Percentiles rank a stretch among this genome's conserved stretches.
phyloP scores from a whole-genome alignment of 1,284 basidiomycete species.

The Microbotryum lychnidis-dioicae region DNA sequence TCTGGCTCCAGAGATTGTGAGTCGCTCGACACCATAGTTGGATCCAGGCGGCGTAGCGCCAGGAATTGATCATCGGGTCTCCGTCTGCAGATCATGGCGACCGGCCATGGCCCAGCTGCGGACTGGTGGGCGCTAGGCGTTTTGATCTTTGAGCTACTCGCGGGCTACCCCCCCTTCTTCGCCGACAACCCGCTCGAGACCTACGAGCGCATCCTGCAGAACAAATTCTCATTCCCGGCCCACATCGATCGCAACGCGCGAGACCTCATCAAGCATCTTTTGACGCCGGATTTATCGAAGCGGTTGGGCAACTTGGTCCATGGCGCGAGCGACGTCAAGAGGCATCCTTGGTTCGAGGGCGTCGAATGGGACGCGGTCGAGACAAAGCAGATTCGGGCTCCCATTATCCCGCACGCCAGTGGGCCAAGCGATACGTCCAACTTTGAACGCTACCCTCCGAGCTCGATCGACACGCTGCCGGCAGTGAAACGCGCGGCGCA shows the following conservation, averaged over 20 bases:
- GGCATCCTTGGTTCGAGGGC: conserved; percentile 37
- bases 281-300: conserved; percentile 34
- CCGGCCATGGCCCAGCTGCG: conserved; percentile 48
- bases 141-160: conserved; percentile 90
- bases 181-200: conserved; percentile 33
- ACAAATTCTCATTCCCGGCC: conserved; percentile 31
- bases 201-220: conserved; percentile 36
- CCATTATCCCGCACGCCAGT: conserved; percentile 33
- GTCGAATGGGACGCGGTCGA: conserved; percentile 35
- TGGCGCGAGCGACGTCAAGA: conserved; percentile 34
- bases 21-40: conserved; percentile 67
- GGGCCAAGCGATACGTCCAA: conserved; percentile 33
- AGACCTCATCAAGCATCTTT: conserved; percentile 32
- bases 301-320: conserved; percentile 36
- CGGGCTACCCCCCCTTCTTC: conserved; percentile 50
- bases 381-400: conserved; percentile 33
- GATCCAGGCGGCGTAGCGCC: conserved; percentile 57
- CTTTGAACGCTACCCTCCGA: conserved; percentile 35
- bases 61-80: background rate
- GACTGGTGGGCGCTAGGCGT: conserved; percentile 99
- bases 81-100: conserved; percentile 34
- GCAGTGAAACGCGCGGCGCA: conserved; percentile 29
- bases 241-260: conserved; percentile 32
- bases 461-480: conserved; percentile 30
- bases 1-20: conserved; percentile 66